phyloP scores from a whole-genome alignment of 2,329 filamentous ascomycete species.

The Aureobasidium namibiae region DNA sequence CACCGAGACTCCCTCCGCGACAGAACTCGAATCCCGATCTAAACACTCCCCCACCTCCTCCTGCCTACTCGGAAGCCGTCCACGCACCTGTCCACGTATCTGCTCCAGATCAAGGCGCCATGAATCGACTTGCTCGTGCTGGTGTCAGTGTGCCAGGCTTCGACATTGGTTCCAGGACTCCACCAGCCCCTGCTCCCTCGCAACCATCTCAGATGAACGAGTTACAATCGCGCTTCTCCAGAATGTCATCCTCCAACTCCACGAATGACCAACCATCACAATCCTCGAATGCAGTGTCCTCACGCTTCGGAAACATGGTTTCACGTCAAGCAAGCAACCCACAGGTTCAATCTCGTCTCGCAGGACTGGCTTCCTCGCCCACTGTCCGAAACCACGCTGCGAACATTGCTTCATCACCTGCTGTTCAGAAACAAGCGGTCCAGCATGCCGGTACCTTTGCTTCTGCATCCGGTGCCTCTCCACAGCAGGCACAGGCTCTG shows the following conservation, averaged over 20 bases:
- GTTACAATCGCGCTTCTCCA: constrained; percentile 58
- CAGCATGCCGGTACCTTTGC: constrained; percentile 3
- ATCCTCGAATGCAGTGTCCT: background rate
- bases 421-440: background rate
- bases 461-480: background rate
- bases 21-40: constrained; percentile 45
- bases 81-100: constrained; percentile 20
- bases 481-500: constrained; percentile 1
- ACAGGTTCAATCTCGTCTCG: constrained; percentile 54
- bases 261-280: constrained; percentile 11
- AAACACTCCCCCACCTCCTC: constrained; percentile 38
- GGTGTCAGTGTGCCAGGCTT: constrained; percentile 73
- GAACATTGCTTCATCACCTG: background rate
- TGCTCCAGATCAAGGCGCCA: constrained; percentile 45
- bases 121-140: constrained; percentile 59
- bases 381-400: constrained; percentile 26
- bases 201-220: constrained; percentile 49
- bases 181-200: constrained; percentile 19
- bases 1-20: constrained; percentile 65
- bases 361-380: constrained; percentile 51
- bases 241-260: constrained; percentile 27
- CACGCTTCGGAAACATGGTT: constrained; percentile 11
- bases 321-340: constrained; percentile 46
- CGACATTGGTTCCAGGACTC: constrained; percentile 53
- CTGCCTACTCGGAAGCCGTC: constrained; percentile 38